A percentile compares a stretch with the other conserved stretches of the same genome.
phyloP scores from a whole-genome alignment of 345 rosid species.

The Aurinia saxatilis region DNA sequence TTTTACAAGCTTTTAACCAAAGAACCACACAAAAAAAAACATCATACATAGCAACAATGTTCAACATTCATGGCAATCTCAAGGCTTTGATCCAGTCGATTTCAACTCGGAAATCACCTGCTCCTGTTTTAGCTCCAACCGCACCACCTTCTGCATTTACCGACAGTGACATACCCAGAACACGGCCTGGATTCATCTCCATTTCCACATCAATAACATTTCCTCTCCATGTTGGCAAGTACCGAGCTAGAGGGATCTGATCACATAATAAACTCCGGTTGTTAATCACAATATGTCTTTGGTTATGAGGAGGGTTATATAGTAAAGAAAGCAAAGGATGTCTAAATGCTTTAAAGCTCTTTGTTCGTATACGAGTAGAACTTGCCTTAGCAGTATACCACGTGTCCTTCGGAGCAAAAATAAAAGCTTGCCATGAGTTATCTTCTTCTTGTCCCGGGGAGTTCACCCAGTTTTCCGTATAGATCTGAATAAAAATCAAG shows the following conservation, averaged over 20 bases:
- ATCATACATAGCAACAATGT: slow-evolving; percentile 6
- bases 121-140: slow-evolving; percentile 66
- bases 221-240: slow-evolving; percentile 95
- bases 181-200: slow-evolving; percentile 90
- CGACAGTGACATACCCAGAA: slow-evolving; percentile 80
- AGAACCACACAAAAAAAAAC: not conserved
- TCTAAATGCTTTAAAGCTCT: not conserved
- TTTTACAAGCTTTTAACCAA: slow-evolving; percentile 9
- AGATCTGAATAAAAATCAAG: slow-evolving; percentile 47
- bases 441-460: slow-evolving; percentile 90
- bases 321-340: not conserved
- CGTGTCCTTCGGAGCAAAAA: slow-evolving; percentile 61
- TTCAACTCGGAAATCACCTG: slow-evolving; percentile 78
- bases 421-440: slow-evolving; percentile 95
- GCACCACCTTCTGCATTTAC: slow-evolving; percentile 84
- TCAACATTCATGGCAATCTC: slow-evolving; percentile 24
- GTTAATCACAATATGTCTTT: not conserved
- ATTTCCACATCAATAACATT: slow-evolving; percentile 64
- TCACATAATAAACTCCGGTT: not conserved
- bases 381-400: slow-evolving; percentile 82
- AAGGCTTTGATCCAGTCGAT: slow-evolving; percentile 88
- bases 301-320: not conserved
- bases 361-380: not conserved
- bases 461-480: slow-evolving; percentile 96
- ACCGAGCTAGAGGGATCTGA: slow-evolving; percentile 75